Percentiles rank a stretch among this genome's conserved stretches.
Conservation (phyloP, 2,329 filamentous ascomycete genomes). For the Sporothrix dimorphospora region DNA sequence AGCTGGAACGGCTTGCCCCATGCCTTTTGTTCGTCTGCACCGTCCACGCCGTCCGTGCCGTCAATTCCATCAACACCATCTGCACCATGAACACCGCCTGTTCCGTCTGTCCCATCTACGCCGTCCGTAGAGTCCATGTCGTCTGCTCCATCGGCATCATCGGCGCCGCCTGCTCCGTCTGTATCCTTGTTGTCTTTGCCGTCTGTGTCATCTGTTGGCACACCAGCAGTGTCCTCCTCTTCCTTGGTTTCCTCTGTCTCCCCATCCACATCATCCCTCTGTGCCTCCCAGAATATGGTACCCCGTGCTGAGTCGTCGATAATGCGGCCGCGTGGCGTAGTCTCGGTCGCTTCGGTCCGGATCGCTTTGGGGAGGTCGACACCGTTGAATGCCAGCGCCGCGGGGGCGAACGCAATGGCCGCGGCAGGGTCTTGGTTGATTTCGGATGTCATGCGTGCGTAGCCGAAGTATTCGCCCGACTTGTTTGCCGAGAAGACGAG, state of each 20-base stretch:
- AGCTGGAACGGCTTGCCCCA: slow-evolving; percentile 93
- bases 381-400: slow-evolving; percentile 60
- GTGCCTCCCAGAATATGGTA: slow-evolving; percentile 95
- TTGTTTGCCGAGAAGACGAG: slow-evolving; percentile 96
- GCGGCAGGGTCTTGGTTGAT: slow-evolving; percentile 77
- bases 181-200: background rate
- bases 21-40: slow-evolving; percentile 59
- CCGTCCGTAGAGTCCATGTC: background rate
- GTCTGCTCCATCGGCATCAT: slow-evolving; percentile 35
- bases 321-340: slow-evolving; percentile 79
- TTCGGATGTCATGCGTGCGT: slow-evolving; percentile 83
- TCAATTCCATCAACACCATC: slow-evolving; percentile 49
- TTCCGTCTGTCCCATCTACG: background rate
- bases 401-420: slow-evolving; percentile 70
- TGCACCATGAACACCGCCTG: slow-evolving; percentile 44
- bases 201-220: slow-evolving; percentile 32
- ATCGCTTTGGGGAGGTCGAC: slow-evolving; percentile 78
- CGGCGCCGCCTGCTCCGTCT: background rate
- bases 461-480: slow-evolving; percentile 95
- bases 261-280: slow-evolving; percentile 44
- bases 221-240: background rate
- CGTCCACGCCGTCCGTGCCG: slow-evolving; percentile 45
- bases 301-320: slow-evolving; percentile 93
- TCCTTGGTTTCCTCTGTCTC: background rate
- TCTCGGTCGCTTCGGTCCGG: slow-evolving; percentile 75